Conservation (phyloP, 805 yeast species). For the Suhomyces prunicola region DNA sequence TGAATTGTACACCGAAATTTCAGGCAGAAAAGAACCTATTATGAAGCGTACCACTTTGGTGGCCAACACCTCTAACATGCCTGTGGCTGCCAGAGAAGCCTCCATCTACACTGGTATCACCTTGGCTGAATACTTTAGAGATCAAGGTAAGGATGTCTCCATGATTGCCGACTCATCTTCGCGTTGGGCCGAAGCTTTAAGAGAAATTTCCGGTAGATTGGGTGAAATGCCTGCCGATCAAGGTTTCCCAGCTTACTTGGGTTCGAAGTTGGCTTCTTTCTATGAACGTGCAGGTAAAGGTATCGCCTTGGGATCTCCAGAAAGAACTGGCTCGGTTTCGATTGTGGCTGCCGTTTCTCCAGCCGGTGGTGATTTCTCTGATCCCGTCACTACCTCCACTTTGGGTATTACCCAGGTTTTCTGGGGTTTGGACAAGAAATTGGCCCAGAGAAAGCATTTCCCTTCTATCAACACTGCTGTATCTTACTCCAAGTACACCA, state of each 20-base stretch:
- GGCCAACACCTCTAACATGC: conserved; percentile 99
- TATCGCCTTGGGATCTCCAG: conserved; percentile 91
- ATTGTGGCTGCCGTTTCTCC: conserved; percentile 99
- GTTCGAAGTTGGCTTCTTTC: conserved; percentile 98
- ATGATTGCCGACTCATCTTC: conserved; percentile 99
- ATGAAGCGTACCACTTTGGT: conserved; percentile 98
- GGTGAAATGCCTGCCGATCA: conserved; percentile 99
- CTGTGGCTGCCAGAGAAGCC: conserved; percentile 99
- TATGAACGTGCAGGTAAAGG: conserved; percentile 99
- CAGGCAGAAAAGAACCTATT: conserved; percentile 95
- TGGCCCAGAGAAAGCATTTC: conserved; percentile 99
- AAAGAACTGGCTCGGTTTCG: conserved; percentile 96
- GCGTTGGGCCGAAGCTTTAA: conserved; percentile 99
- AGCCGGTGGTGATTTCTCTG: conserved; percentile 99
- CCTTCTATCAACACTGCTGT: conserved; percentile 96
- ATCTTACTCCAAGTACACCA: conserved; percentile 95
- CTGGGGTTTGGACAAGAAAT: conserved; percentile 99
- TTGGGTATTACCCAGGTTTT: conserved; percentile 99
- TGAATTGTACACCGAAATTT: conserved; percentile 84
- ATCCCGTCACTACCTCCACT: conserved; percentile 98
- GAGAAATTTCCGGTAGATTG: conserved; percentile 99
- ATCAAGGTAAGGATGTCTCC: conserved; percentile 97
- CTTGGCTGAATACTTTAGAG: conserved; percentile 98
- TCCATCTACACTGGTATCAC: conserved; percentile 99
- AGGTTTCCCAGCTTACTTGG: conserved; percentile 99